phyloP scores from a whole-genome alignment of 306 rosid species.

The Astragalus glycyphyllos region DNA sequence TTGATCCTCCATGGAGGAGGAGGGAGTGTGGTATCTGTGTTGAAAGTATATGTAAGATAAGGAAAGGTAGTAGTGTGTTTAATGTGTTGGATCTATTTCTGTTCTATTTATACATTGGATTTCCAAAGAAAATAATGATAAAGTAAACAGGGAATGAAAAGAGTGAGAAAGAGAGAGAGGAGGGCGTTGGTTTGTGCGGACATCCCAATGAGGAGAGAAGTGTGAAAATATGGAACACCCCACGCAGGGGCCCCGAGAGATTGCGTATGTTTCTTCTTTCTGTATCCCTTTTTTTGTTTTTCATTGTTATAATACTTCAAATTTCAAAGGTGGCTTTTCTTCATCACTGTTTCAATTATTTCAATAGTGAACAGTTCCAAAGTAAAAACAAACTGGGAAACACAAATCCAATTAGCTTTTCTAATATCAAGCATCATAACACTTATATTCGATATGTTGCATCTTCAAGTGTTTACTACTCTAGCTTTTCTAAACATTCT shows the following conservation, averaged over 20 bases:
- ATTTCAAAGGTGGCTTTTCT: constrained; percentile 32
- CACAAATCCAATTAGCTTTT: no score
- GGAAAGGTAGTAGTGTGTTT: constrained; percentile 24
- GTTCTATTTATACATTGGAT: constrained; percentile 66
- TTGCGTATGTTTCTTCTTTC: constrained; percentile 41
- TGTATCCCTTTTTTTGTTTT: not conserved
- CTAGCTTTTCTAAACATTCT: no score
- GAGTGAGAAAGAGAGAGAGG: not conserved
- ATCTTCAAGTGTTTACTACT: no score
- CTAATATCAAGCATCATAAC: no score
- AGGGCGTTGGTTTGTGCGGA: constrained; percentile 49
- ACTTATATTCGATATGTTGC: no score
- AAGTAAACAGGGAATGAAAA: not conserved
- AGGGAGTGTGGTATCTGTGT: not conserved
- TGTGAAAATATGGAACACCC: constrained; percentile 51
- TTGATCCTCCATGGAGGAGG: constrained; percentile 44
- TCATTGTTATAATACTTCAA: constrained; percentile 30
- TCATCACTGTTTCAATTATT: not conserved
- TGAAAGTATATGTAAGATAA: not conserved
- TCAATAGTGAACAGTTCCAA: no score
- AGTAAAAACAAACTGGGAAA: no score
- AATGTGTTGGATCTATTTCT: constrained; percentile 49
- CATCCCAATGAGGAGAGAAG: constrained; percentile 59
- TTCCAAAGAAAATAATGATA: not conserved
- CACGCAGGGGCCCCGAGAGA: constrained; percentile 48